phyloP scores from a whole-genome alignment of 2,329 filamentous ascomycete genomes.

The Ambrosiella xylebori region DNA sequence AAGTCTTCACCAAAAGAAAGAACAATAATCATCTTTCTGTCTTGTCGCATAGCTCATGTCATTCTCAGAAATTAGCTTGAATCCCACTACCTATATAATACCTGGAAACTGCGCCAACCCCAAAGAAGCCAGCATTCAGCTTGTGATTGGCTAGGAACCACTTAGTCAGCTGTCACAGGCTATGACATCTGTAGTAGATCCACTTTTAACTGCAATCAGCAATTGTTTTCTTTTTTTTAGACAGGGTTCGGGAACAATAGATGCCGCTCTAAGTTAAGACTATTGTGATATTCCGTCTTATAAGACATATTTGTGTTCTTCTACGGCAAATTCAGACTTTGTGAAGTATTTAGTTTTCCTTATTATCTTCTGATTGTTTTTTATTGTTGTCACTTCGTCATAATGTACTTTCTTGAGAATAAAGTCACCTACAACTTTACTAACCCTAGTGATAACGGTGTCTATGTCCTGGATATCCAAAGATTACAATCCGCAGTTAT shows the following conservation, averaged over 20 bases:
- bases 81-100: too few relatives aligned
- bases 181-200: not conserved
- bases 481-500: conserved; percentile 3
- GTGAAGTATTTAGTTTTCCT: not conserved
- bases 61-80: too few relatives aligned
- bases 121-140: conserved; percentile 1
- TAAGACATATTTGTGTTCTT: too few relatives aligned
- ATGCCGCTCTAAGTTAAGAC: too few relatives aligned
- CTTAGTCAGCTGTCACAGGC: not conserved
- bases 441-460: conserved; percentile 11
- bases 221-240: too few relatives aligned
- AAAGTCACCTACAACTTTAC: conserved; percentile 10
- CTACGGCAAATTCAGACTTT: not conserved
- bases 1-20: not conserved
- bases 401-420: conserved; percentile 11
- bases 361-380: not conserved
- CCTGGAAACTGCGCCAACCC: not conserved
- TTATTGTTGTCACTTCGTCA: not conserved
- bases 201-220: not conserved
- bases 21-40: not conserved
- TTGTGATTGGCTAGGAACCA: conserved; percentile 1
- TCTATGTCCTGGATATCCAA: conserved; percentile 11
- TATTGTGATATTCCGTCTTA: too few relatives aligned
- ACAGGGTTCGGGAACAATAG: too few relatives aligned
- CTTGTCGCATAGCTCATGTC: not conserved